Percentiles rank a stretch among this genome's conserved stretches.
These are phyloP conservation scores for Neurospora terricola DNA, from an alignment of 495 filamentous ascomycete species.

Conservation along the genomic window DNA sequence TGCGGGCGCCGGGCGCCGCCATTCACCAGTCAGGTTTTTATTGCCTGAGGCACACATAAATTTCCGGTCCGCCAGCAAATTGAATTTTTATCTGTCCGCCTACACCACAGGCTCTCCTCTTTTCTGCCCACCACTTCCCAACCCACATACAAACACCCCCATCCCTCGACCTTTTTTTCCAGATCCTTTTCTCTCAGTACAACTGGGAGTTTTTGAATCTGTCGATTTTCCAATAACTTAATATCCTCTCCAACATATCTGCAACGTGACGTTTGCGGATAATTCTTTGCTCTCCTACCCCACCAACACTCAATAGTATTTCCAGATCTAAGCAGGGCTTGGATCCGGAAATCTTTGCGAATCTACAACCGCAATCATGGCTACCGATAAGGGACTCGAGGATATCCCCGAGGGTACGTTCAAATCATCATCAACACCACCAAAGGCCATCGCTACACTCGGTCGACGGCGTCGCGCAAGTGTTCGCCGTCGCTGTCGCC, in stretches of 20 bases:
- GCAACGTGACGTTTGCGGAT: constrained; percentile 29
- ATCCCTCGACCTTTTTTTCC: constrained; percentile 11
- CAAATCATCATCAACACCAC: background rate
- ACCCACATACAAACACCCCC: constrained; percentile 20
- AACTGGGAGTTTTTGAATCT: constrained; percentile 30
- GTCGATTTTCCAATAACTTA: constrained; percentile 28
- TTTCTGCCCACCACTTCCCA: constrained; percentile 21
- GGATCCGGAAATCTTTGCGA: constrained; percentile 52
- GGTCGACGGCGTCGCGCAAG: background rate
- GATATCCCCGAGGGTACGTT: constrained; percentile 80
- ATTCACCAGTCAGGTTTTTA: background rate
- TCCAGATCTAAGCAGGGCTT: constrained; percentile 55
- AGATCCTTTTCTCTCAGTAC: constrained; percentile 37
- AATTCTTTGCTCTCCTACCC: constrained; percentile 33
- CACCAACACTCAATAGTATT: constrained; percentile 31
- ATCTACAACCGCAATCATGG: constrained; percentile 75
- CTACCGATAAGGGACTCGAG: constrained; percentile 91
- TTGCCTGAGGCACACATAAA: constrained; percentile 23
- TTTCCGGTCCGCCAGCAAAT: constrained; percentile 16
- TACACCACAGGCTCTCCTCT: constrained; percentile 14
- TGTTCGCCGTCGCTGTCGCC: background rate
- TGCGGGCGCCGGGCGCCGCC: background rate
- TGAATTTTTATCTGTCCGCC: constrained; percentile 19
- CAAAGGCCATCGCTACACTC: background rate
- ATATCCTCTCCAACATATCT: constrained; percentile 29